Evolutionary conservation across 768 basidiomycete species (phyloP).

Genomic region (Cystobasidium tubakii): DNA sequence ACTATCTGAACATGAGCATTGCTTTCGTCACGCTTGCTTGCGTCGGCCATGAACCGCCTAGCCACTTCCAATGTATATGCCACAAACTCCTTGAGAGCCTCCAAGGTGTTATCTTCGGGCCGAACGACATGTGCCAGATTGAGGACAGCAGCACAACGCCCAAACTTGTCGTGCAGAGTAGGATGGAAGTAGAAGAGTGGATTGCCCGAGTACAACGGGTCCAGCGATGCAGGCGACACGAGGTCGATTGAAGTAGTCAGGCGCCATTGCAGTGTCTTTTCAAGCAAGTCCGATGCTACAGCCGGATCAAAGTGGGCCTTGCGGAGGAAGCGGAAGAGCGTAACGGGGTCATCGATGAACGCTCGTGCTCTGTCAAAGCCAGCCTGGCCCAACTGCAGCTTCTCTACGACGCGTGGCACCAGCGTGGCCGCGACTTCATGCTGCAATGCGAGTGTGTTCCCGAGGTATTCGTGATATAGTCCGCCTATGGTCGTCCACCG

Average conservation of each 20-base stretch:
- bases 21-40: conserved; percentile 32
- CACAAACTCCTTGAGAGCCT: conserved; percentile 43
- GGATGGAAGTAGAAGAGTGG: conserved; percentile 46
- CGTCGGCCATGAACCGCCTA: conserved; percentile 40
- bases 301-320: conserved; percentile 39
- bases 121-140: conserved; percentile 41
- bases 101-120: conserved; percentile 40
- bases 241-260: conserved; percentile 33
- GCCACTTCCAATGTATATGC: conserved; percentile 41
- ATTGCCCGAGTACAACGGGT: conserved; percentile 29
- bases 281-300: conserved; percentile 38
- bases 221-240: conserved; percentile 31
- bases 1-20: conserved; percentile 42
- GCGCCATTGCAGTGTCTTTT: conserved; percentile 41
- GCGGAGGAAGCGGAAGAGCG: conserved; percentile 45
- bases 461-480: conserved; percentile 39
- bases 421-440: conserved; percentile 7
- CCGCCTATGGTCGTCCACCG: conserved; percentile 38
- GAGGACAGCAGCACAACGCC: conserved; percentile 42
- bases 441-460: conserved; percentile 31
- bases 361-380: background rate
- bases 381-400: background rate
- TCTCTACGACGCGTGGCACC: background rate
- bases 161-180: conserved; percentile 41
- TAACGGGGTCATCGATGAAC: conserved; percentile 24